Conservation (phyloP, 108 stramenopile genomes). For the Nannochloropsis granulata region DNA sequence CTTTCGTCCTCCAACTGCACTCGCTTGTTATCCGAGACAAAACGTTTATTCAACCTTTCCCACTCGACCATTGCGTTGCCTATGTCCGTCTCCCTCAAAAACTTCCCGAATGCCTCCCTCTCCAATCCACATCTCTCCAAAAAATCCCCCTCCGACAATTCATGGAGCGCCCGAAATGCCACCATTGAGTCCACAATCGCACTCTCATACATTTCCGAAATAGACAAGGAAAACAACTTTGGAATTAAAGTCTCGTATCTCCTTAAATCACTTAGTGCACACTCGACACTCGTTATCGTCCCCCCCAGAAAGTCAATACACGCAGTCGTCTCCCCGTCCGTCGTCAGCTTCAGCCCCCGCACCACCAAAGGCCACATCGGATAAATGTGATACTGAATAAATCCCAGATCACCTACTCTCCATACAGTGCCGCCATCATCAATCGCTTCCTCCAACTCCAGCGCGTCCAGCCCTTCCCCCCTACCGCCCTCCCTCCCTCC, state of each 20-base stretch:
- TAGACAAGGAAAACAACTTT: not conserved
- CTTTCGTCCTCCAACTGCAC: too few relatives aligned
- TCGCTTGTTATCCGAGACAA: not conserved
- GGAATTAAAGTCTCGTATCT: not conserved
- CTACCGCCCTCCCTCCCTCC: not conserved
- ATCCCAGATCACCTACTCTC: not conserved
- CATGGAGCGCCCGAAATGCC: not conserved
- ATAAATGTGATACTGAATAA: not conserved
- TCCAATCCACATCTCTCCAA: not conserved
- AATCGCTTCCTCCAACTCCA: not conserved
- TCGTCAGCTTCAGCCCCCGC: not conserved
- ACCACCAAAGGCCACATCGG: not conserved
- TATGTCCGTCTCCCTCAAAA: not conserved
- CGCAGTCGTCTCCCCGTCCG: not conserved
- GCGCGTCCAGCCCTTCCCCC: not conserved
- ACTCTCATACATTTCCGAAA: not conserved
- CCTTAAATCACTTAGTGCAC: not conserved
- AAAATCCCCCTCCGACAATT: not conserved
- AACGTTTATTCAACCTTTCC: not conserved
- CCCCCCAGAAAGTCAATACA: not conserved
- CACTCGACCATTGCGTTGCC: not conserved
- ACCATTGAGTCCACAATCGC: not conserved
- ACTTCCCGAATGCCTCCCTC: not conserved
- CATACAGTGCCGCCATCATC: not conserved
- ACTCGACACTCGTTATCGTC: not conserved